Evolutionary conservation across 140 eudicot species (phyloP).

Genomic region (Ambrosia hybrid): DNA sequence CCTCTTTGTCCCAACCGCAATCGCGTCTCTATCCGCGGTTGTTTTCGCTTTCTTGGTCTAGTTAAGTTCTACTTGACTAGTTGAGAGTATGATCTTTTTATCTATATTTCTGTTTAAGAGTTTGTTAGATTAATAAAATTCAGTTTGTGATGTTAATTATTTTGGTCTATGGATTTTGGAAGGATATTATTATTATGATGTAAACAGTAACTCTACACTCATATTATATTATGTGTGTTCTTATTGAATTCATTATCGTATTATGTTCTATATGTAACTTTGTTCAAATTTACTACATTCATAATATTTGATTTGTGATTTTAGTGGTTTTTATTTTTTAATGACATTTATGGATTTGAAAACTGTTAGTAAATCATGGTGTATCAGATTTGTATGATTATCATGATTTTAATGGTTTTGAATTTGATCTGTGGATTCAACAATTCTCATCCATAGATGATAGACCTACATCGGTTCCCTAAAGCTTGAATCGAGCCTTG

Average conservation of each 20-base stretch:
- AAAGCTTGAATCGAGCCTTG: too few relatives aligned
- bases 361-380: too few relatives aligned
- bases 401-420: neutral
- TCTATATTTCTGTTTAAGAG: conserved; percentile 13
- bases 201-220: conserved; percentile 9
- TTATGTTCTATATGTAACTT: neutral
- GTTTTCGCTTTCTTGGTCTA: conserved; percentile 38
- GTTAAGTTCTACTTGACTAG: neutral
- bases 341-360: too few relatives aligned
- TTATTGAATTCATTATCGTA: conserved; percentile 3
- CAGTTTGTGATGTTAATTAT: conserved; percentile 22
- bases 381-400: too few relatives aligned
- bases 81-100: conserved; percentile 13
- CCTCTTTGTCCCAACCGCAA: conserved; percentile 37
- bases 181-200: neutral
- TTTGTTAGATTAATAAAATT: conserved; percentile 34
- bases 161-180: conserved; percentile 19
- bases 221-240: neutral
- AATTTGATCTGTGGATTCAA: neutral
- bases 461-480: too few relatives aligned
- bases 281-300: neutral
- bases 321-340: neutral
- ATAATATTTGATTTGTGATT: neutral
- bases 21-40: conserved; percentile 48
- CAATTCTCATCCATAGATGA: too few relatives aligned